phyloP scores from a whole-genome alignment of 192 early-diverging fungal genomes.

The Rhizophlyctis rosea region DNA sequence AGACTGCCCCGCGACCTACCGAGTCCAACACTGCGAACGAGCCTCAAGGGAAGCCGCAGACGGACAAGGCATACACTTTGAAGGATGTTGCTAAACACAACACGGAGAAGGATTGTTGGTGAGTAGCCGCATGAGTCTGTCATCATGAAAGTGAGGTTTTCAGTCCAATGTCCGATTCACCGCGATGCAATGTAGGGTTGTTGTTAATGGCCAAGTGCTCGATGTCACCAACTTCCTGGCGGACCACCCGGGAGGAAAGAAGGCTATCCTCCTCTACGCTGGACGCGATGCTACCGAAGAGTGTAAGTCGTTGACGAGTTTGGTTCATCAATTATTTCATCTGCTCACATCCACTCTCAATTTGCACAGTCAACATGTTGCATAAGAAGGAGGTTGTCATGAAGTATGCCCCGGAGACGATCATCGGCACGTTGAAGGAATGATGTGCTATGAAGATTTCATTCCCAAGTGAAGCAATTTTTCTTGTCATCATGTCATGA shows the following conservation, averaged over 20 bases:
- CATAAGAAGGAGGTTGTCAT: conserved; percentile 79
- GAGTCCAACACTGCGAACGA: conserved; percentile 26
- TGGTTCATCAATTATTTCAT: not conserved
- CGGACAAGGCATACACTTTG: conserved; percentile 49
- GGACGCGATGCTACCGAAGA: conserved; percentile 84
- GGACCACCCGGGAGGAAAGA: conserved; percentile 84
- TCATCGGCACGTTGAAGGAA: conserved; percentile 48
- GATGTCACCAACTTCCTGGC: conserved; percentile 73
- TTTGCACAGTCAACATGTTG: conserved; percentile 61
- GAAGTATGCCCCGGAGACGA: conserved; percentile 54
- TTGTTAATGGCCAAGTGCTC: conserved; percentile 78
- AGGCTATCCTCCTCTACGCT: conserved; percentile 79
- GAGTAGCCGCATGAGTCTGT: too few species aligned
- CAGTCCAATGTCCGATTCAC: too few species aligned
- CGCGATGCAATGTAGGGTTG: conserved; percentile 78
- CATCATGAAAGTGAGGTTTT: too few species aligned
- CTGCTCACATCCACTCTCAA: not conserved
- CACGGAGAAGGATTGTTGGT: conserved; percentile 79
- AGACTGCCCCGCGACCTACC: conserved; percentile 25
- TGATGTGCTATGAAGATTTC: too few species aligned
- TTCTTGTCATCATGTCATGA: too few species aligned
- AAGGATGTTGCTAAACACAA: conserved; percentile 86
- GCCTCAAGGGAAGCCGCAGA: conserved; percentile 27
- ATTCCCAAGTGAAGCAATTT: too few species aligned
- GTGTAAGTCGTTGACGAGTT: conserved; percentile 38